A percentile compares a stretch with the other conserved stretches of the same genome.
phyloP scores from a whole-genome alignment of 805 yeast genomes.

The Saturnispora besseyi region DNA sequence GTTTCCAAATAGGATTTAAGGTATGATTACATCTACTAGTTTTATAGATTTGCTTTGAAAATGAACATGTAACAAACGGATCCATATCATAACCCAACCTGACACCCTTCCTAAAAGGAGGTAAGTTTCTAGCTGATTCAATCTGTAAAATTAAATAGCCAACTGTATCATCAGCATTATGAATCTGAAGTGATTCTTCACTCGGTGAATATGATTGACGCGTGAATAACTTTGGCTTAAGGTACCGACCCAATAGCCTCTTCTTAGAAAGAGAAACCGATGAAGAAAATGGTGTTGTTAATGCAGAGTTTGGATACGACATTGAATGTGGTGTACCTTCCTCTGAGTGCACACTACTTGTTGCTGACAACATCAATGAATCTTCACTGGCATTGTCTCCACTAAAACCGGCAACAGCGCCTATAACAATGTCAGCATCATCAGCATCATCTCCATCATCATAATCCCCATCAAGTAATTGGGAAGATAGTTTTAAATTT shows the following conservation, averaged over 20 bases:
- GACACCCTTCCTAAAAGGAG: conserved; percentile 63
- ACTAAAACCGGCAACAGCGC: not conserved
- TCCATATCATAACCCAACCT: conserved; percentile 89
- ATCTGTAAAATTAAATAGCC: conserved; percentile 80
- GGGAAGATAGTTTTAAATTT: not conserved
- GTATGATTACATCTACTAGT: conserved; percentile 82
- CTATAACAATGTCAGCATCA: not conserved
- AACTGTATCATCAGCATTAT: conserved; percentile 13
- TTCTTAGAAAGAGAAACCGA: conserved; percentile 4
- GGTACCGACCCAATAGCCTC: conserved; percentile 1
- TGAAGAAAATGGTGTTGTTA: conserved; percentile 3
- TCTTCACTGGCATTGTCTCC: not conserved
- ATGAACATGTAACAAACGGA: conserved; percentile 86
- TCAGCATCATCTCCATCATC: not conserved
- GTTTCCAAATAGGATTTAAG: conserved; percentile 62
- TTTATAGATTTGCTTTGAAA: conserved; percentile 79
- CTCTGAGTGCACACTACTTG: not conserved
- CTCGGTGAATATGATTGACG: not conserved
- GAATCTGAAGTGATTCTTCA: not conserved
- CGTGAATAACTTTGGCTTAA: conserved; percentile 2
- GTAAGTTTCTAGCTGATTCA: conserved; percentile 63
- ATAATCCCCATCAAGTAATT: not conserved
- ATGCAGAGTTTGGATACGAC: not conserved
- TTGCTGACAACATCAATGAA: not conserved
- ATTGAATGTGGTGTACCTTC: not conserved